A percentile compares a stretch with the other conserved stretches of the same genome.
phyloP scores from a whole-genome alignment of 306 rosid species.

The Amphicarpaea edgeworthii region DNA sequence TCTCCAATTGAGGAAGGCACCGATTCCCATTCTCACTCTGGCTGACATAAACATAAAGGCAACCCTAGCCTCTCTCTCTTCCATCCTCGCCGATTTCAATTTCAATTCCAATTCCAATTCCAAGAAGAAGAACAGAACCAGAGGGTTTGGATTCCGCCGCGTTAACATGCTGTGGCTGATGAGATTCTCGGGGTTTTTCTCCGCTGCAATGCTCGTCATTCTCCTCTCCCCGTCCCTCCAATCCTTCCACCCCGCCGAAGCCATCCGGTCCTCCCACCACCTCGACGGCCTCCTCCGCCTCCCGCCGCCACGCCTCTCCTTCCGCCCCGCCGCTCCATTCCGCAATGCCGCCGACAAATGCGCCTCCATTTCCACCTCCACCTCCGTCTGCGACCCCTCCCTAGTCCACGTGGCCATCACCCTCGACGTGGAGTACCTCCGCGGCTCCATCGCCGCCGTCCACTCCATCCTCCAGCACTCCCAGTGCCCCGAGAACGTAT shows the following conservation, averaged over 20 bases:
- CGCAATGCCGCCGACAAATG: conserved; percentile 68
- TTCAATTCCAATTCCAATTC: conserved; percentile 45
- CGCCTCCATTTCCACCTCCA: neutral
- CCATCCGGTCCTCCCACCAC: conserved; percentile 67
- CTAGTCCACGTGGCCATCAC: conserved; percentile 75
- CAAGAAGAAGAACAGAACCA: conserved; percentile 17
- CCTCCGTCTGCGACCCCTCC: conserved; percentile 59
- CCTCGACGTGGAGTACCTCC: conserved; percentile 70
- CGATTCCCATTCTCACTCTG: conserved; percentile 39
- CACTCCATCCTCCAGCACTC: conserved; percentile 72
- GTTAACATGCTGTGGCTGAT: conserved; percentile 65
- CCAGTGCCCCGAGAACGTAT: conserved; percentile 63
- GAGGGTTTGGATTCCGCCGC: conserved; percentile 4
- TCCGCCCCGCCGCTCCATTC: conserved; percentile 54
- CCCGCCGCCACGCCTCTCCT: conserved; percentile 45
- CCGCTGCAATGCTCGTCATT: conserved; percentile 68
- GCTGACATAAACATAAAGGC: conserved; percentile 53
- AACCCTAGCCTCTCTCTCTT: conserved; percentile 52
- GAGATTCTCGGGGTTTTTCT: conserved; percentile 66
- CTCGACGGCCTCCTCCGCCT: conserved; percentile 54
- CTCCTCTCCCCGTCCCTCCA: conserved; percentile 72
- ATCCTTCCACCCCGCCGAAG: conserved; percentile 75
- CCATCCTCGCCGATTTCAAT: conserved; percentile 45
- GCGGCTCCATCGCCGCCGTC: conserved; percentile 80
- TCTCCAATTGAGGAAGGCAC: conserved; percentile 35